Evolutionary conservation across 1,284 basidiomycete species (phyloP), one percentile per base, ranked within the genome.

Genomic region (Phlebopus sp.): DNA sequence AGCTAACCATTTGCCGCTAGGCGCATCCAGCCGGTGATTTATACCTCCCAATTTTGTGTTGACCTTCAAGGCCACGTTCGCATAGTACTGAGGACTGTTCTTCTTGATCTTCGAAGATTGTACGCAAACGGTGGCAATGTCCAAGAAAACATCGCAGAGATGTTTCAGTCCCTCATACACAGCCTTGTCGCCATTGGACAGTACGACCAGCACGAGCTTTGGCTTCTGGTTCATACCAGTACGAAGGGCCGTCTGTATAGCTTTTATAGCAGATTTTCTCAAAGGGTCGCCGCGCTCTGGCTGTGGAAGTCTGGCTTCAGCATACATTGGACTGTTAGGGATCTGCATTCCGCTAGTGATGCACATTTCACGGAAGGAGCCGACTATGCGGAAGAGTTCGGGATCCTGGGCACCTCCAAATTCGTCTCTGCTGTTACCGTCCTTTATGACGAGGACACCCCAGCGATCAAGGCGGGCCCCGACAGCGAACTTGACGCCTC

Each of bases 11-110:
- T 45, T 52, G 66, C 81, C 76, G 54, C 69, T 79, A 4, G 59
- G 57, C 19, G 60, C 55, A 55, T 86, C 83, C 29, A 90, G 64
- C 15, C 66, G 66, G 57, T 90, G 87, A 59, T 92, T 92, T 47
- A 85, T 68, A 15, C 89, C 89, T 1, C 86, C 85, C 51, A 89
- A 69, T 68, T 92, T 92, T 75, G 85, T 86, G 66, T 92, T 92
- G 47, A 91, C 73, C 55, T 91, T 90, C 42, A 89, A 68, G 0
- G 84, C 83, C 21, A 90, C 84, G 58, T 90, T 91, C 32, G 84
- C 84, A 51, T 78, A 88, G 59, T 89, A 90, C 55, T 87, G 84
- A 19, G 73, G 54, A 30, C 67, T 78, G 48, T 82, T 77, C 59
- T 81, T 85, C 51, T 79, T 70, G 59, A 90, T 78, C 66, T 88